These are phyloP conservation scores for Hansenula lynferdii DNA, from an alignment of 1,139 yeast genomes.

Conservation along the genomic window DNA sequence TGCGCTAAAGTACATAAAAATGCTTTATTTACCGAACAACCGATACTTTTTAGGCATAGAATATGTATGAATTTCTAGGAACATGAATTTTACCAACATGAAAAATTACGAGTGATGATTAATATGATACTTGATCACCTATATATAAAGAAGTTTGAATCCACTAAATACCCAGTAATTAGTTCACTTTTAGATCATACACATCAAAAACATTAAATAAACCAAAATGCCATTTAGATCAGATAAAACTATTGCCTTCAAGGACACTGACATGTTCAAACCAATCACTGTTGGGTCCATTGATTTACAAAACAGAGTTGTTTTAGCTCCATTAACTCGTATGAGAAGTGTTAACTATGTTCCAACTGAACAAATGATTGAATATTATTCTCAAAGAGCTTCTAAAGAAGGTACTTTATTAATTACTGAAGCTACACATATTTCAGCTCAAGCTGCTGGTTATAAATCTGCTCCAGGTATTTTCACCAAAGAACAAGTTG, in stretches of 20 bases:
- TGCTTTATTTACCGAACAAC: too few relatives aligned
- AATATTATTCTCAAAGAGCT: conserved; percentile 51
- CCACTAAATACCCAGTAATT: too few relatives aligned
- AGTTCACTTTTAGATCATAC: too few relatives aligned
- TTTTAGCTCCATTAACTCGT: conserved; percentile 45
- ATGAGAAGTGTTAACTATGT: conserved; percentile 35
- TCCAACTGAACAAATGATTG: conserved; percentile 39
- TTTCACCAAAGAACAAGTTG: conserved; percentile 40
- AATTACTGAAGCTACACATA: conserved; percentile 35
- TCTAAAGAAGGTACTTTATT: conserved; percentile 43
- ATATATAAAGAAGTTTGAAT: too few relatives aligned
- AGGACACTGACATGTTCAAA: conserved; percentile 32
- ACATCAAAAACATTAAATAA: too few relatives aligned
- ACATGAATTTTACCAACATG: too few relatives aligned
- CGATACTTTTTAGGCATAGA: too few relatives aligned
- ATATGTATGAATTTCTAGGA: too few relatives aligned
- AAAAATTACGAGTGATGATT: too few relatives aligned
- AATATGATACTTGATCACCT: too few relatives aligned
- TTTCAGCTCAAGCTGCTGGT: conserved; percentile 22
- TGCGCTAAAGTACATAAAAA: too few relatives aligned
- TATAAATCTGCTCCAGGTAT: conserved; percentile 48
- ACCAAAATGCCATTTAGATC: background rate
- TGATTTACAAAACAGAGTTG: conserved; percentile 32
- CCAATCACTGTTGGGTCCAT: conserved; percentile 38
- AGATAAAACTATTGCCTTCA: background rate